Evolutionary conservation across 2,329 filamentous ascomycete genomes (phyloP), one percentile per base, ranked within the genome.

Genomic region (Epichloe hybrida): DNA sequence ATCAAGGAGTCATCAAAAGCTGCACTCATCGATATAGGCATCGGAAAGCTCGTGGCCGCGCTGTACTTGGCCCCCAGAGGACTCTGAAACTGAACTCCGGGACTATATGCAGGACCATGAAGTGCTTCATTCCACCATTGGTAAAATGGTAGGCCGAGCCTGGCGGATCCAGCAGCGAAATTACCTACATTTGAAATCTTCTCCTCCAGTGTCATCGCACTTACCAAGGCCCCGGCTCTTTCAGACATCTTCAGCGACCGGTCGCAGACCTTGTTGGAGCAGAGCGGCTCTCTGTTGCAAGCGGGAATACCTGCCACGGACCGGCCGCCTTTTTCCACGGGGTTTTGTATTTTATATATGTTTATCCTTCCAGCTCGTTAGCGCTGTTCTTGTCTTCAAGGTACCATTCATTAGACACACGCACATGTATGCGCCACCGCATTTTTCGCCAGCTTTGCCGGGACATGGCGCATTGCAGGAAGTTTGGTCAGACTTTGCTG

Each of bases 1-100:
- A 86, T 76, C 35, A 86, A 63, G 0, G 73, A 72, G 55, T 83
- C 79, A 55, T 86, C 80, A 55, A 86, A 81, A 0, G 81, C 74
- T 0, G 81, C 79, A 21, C 75, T 75, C 57, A 81, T 74, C 2
- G 76, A 64, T 48, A 86, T 81, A 0, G 81, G 81, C 59, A 77
- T 74, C 0, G 82, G 80, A 58, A 85, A 86, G 0, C 76, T 80
- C 0, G 82, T 85, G 0, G 81, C 77, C 59, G 75, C 77, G 54
- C 70, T 75, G 60, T 73, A 85, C 17, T 53, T 43, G 39, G 41
- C 47, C 48, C 50, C 50, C 59, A 60, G 15, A 65, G 69, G 56
- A 3, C 31, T 41, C 9, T 49, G 38, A 11, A 42, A 49, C 13
- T 49, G 27, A 17, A 48, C 46, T n/a, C 20, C 17, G 9, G 8